Base-by-base conservation (phyloP, 768 basidiomycete genomes). In the Rhodotorula paludigena region DNA sequence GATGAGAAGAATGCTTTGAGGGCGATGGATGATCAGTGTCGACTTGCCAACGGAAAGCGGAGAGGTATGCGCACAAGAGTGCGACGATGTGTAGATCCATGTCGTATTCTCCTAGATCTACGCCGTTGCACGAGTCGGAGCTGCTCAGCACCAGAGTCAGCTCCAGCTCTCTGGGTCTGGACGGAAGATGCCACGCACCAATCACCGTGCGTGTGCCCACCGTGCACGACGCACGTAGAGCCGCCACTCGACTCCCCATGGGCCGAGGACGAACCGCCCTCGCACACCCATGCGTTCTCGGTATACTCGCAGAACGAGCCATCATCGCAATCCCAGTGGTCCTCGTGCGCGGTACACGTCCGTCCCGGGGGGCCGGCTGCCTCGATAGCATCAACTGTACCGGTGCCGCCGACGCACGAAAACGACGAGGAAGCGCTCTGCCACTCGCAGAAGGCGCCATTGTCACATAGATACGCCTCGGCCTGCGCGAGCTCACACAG, bases 181-280 rank as follows among this genome's bases (percentile, higher is more conserved):
- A 41, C 18, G 6, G 15, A 38, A 6, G n/a, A 25, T 5, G 33
- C 23, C 2, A 25, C 33, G 28, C 18, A 58, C 30, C 67, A 69
- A n/a, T 73, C 71, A 18, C 71, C 71, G 41, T 73, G 71, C 0
- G 71, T 73, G 57, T 73, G 71, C 0, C 67, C 67, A 5, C 71
- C 71, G n/a, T 73, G 71, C 0, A 73, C 66, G 28, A 63, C 41
- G 25, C 69, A 71, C 25, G 57, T 41, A 7, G 41, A 23, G 8
- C 25, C 63, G 28, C 47, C 12, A 7, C 38, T n/a, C 38, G 57
- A 36, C 47, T 32, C 59, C 28, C 1, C 25, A 32, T 52, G 36
- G 8, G 14, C 11, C 25, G 18, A 21, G 10, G 7, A 33, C 21
- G 56, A 44, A 2, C 35, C 28, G 2, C 42, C 47, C 35, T 69